phyloP scores from a whole-genome alignment of 2,329 filamentous ascomycete species.

The Huntiella moniliformis region DNA sequence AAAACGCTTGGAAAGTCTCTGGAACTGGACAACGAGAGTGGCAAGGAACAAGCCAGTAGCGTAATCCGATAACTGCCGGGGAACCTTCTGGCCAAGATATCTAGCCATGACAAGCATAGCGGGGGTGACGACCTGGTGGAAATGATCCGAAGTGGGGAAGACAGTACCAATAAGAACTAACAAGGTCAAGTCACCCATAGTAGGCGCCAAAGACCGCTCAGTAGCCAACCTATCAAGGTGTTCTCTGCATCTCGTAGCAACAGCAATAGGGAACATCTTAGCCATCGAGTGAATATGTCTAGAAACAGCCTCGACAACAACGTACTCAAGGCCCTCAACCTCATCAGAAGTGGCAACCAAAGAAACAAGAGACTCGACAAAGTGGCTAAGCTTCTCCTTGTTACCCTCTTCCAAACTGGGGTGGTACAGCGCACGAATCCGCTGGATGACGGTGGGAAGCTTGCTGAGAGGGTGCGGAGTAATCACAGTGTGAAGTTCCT shows the following conservation, averaged over 20 bases:
- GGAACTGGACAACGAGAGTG: conserved; percentile 65
- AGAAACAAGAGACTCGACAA: conserved; percentile 47
- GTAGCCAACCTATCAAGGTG: conserved; percentile 42
- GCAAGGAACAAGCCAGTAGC: conserved; percentile 61
- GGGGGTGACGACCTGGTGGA: conserved; percentile 85
- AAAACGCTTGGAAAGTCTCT: conserved; percentile 66
- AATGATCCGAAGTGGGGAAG: conserved; percentile 92
- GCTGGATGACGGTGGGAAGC: conserved; percentile 62
- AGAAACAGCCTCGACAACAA: conserved; percentile 57
- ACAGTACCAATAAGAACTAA: conserved; percentile 67
- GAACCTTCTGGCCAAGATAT: conserved; percentile 62
- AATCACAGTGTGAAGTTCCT: conserved; percentile 52
- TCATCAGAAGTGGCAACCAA: conserved; percentile 31
- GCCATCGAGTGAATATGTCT: conserved; percentile 86
- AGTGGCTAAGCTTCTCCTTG: conserved; percentile 59
- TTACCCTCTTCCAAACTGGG: conserved; percentile 71
- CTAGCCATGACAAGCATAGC: conserved; percentile 69
- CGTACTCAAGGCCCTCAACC: conserved; percentile 32
- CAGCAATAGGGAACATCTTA: conserved; percentile 63
- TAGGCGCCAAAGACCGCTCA: conserved; percentile 28
- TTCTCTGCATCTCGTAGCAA: conserved; percentile 59
- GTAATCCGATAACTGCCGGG: conserved; percentile 45
- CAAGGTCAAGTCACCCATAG: conserved; percentile 54
- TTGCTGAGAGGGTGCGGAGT: conserved; percentile 42
- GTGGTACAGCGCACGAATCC: conserved; percentile 83